These are phyloP conservation scores for Coniferiporia weirii DNA, from an alignment of 1,284 basidiomycete species.

Conservation along the genomic window DNA sequence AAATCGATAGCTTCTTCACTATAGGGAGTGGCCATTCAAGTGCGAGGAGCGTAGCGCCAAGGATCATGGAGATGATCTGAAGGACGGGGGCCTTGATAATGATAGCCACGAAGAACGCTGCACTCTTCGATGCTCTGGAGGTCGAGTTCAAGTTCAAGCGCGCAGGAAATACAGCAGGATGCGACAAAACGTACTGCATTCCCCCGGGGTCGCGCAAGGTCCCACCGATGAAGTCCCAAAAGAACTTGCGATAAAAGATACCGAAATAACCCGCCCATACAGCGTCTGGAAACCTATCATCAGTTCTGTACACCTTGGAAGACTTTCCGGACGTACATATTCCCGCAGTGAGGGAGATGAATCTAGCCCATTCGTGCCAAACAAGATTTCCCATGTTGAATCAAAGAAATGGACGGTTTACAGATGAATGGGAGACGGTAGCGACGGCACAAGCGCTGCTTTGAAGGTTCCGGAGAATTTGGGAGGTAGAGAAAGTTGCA, in stretches of 20 bases:
- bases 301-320: slow-evolving; percentile 10
- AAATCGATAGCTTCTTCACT: slow-evolving; percentile 49
- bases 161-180: background rate
- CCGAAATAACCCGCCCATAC: slow-evolving; percentile 78
- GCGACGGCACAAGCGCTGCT: too few relatives aligned
- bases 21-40: slow-evolving; percentile 64
- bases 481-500: slow-evolving; percentile 11
- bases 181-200: slow-evolving; percentile 56
- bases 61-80: slow-evolving; percentile 57
- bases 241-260: slow-evolving; percentile 82
- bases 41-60: slow-evolving; percentile 52
- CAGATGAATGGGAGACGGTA: background rate
- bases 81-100: slow-evolving; percentile 73
- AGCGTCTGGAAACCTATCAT: slow-evolving; percentile 45
- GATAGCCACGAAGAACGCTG: slow-evolving; percentile 58
- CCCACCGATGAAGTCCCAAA: slow-evolving; percentile 80
- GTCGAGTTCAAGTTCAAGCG: slow-evolving; percentile 1
- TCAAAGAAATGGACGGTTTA: background rate
- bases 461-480: background rate
- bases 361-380: slow-evolving; percentile 77
- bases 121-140: slow-evolving; percentile 58
- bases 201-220: slow-evolving; percentile 71
- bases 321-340: slow-evolving; percentile 53
- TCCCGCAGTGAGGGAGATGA: slow-evolving; percentile 65
- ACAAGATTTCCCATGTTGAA: slow-evolving; percentile 71